Percentiles rank a stretch among this genome's conserved stretches.
Evolutionary conservation across 1,139 yeast genomes (phyloP).

Genomic region (Kodamaea derodonti): DNA sequence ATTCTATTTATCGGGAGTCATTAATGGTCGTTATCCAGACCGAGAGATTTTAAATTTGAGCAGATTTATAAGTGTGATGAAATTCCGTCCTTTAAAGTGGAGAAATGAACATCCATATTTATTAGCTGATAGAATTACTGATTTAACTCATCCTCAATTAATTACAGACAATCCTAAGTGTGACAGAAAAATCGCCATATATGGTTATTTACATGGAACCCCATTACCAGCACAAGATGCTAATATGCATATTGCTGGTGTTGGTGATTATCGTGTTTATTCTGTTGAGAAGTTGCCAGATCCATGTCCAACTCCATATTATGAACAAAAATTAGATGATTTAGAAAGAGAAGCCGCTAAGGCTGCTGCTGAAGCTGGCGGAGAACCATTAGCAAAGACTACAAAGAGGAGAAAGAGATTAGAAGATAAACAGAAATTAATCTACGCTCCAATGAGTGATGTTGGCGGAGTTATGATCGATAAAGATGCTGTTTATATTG

Average conservation of each 20-base stretch:
- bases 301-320: slow-evolving; percentile 97
- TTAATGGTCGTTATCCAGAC: slow-evolving; percentile 97
- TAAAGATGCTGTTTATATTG: slow-evolving; percentile 95
- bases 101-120: slow-evolving; percentile 96
- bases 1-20: slow-evolving; percentile 90
- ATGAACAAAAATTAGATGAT: slow-evolving; percentile 80
- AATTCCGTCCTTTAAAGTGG: slow-evolving; percentile 97
- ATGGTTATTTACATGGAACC: slow-evolving; percentile 94
- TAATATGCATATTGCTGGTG: slow-evolving; percentile 90
- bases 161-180: slow-evolving; percentile 76
- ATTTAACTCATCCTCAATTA: slow-evolving; percentile 85
- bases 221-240: slow-evolving; percentile 74
- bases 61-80: slow-evolving; percentile 94
- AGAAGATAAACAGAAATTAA: slow-evolving; percentile 89
- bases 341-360: slow-evolving; percentile 67
- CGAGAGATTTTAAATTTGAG: slow-evolving; percentile 89
- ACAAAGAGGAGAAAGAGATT: slow-evolving; percentile 79
- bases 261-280: slow-evolving; percentile 79
- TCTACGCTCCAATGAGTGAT: slow-evolving; percentile 99
- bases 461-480: slow-evolving; percentile 97
- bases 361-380: slow-evolving; percentile 61
- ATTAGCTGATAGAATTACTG: slow-evolving; percentile 90
- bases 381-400: slow-evolving; percentile 51
- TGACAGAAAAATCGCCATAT: slow-evolving; percentile 86
- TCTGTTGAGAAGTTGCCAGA: slow-evolving; percentile 89